phyloP scores from a whole-genome alignment of 805 yeast genomes.

The Candida morakotiae region DNA sequence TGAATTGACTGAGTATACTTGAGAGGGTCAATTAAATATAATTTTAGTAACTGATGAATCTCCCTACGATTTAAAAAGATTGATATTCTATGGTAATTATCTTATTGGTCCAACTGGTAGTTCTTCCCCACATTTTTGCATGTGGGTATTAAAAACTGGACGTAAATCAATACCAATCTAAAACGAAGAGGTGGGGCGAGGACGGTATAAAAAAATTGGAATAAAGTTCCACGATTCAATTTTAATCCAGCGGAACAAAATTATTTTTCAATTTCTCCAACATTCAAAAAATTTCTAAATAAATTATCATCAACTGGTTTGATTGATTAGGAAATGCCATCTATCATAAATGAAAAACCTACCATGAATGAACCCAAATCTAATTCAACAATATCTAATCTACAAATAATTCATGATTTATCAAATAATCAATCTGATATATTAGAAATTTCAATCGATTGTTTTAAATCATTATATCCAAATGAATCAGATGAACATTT shows the following conservation, averaged over 20 bases:
- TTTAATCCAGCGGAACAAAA: conserved; percentile 1
- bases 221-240: neutral
- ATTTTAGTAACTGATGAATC: too few relatives aligned
- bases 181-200: too few relatives aligned
- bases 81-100: too few relatives aligned
- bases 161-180: too few relatives aligned
- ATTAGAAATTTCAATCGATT: conserved; percentile 30
- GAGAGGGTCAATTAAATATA: too few relatives aligned
- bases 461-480: conserved; percentile 31
- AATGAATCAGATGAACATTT: conserved; percentile 4
- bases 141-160: neutral
- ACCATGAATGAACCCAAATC: too few relatives aligned
- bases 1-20: too few relatives aligned
- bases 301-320: neutral
- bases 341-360: neutral
- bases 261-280: conserved; percentile 1
- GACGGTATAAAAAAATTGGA: neutral
- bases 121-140: conserved; percentile 5
- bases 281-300: neutral
- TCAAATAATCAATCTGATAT: conserved; percentile 19
- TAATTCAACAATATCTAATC: conserved; percentile 21
- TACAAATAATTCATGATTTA: conserved; percentile 30
- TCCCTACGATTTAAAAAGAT: too few relatives aligned
- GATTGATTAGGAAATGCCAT: conserved; percentile 3
- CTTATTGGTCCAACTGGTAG: conserved; percentile 5